phyloP scores from a whole-genome alignment of 108 stramenopile species.

The Pseudonitzschia multiseries region DNA sequence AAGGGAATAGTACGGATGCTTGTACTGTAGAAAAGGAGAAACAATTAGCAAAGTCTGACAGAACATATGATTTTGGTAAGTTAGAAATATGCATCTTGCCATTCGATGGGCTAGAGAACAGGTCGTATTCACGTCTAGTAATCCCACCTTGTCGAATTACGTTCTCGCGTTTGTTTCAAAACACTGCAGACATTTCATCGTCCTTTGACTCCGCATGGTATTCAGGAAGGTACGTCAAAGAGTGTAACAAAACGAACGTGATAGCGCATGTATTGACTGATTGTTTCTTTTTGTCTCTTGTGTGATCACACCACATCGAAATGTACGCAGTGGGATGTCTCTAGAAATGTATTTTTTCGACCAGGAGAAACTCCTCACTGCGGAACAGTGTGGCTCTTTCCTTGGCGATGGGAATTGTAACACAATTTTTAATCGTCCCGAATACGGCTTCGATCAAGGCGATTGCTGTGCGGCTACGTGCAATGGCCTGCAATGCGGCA shows the following conservation, averaged over 20 bases:
- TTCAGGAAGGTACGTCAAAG: neutral
- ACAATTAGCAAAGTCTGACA: neutral
- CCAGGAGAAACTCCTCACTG: neutral
- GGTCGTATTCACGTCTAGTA: neutral
- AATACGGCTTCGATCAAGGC: conserved; percentile 1
- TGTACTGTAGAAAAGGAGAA: neutral
- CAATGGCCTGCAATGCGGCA: neutral
- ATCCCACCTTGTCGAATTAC: neutral
- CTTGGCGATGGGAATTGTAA: conserved; percentile 5
- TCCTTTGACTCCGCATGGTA: neutral
- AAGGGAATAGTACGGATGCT: neutral
- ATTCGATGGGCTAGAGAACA: neutral
- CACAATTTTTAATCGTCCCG: neutral
- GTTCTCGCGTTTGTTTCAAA: neutral
- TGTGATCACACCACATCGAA: too few relatives aligned
- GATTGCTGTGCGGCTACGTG: conserved; percentile 12
- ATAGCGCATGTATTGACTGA: too few relatives aligned
- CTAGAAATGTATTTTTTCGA: conserved; percentile 10
- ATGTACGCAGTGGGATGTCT: neutral
- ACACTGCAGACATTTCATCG: neutral
- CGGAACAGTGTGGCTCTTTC: neutral
- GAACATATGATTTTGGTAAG: neutral
- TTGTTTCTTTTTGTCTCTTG: neutral
- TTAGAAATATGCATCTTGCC: neutral
- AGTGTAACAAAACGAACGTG: too few relatives aligned